Evolutionary conservation across 805 yeast genomes (phyloP).

Genomic region (Wickerhamiella kurtzmanii): DNA sequence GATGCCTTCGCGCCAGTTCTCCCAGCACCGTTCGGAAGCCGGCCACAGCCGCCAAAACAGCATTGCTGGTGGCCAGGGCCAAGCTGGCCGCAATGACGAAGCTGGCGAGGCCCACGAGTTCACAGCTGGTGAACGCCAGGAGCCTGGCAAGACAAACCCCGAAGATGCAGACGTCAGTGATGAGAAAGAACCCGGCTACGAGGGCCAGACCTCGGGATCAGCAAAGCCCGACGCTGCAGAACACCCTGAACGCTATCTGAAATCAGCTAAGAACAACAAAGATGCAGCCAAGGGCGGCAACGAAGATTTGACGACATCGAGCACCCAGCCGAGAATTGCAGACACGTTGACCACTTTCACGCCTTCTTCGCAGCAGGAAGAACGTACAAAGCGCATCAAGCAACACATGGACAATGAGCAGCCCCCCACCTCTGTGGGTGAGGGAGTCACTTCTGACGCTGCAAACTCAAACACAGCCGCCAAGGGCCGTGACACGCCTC

Average conservation of each 20-base stretch:
- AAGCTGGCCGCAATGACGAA: neutral
- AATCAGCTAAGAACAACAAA: constrained; percentile 1
- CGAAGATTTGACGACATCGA: neutral
- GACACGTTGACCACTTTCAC: constrained; percentile 12
- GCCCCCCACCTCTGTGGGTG: no score
- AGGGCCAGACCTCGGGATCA: neutral
- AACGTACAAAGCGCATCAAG: constrained; percentile 11
- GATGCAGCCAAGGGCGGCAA: constrained; percentile 1
- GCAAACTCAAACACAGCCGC: neutral
- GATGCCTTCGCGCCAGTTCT: neutral
- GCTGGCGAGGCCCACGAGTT: neutral
- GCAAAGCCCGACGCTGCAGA: constrained; percentile 5
- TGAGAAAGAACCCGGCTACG: neutral
- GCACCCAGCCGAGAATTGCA: constrained; percentile 9
- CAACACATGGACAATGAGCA: neutral
- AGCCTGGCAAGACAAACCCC: constrained; percentile 3
- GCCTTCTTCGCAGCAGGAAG: constrained; percentile 10
- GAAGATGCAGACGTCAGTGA: neutral
- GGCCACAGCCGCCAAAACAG: neutral
- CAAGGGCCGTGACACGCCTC: neutral
- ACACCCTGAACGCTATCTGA: constrained; percentile 10
- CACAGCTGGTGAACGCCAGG: constrained; percentile 1
- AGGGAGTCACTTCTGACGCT: neutral
- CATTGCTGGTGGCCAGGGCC: neutral
- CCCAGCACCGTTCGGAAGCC: neutral